phyloP scores from a whole-genome alignment of 2,329 filamentous ascomycete species.

The Aspergillus ustus region DNA sequence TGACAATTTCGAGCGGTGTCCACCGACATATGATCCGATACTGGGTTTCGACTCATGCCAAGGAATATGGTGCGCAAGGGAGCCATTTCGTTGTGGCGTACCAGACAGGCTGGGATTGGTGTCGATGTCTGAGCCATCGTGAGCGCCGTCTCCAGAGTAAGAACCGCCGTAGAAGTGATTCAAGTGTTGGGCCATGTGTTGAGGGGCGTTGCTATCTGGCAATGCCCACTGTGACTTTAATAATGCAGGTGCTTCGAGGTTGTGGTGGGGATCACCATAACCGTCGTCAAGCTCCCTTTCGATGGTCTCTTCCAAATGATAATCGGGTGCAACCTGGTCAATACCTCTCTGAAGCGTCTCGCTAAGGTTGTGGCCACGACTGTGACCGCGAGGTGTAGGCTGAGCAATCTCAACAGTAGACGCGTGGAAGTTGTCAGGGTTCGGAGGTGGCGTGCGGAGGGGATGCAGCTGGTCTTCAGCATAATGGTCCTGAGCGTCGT shows the following conservation, averaged over 20 bases:
- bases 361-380: conserved; percentile 70
- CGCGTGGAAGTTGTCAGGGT: conserved; percentile 47
- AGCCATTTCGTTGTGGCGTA: conserved; percentile 55
- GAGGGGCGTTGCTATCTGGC: conserved; percentile 32
- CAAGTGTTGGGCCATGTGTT: conserved; percentile 33
- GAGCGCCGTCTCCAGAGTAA: conserved; percentile 35
- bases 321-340: conserved; percentile 68
- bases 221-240: conserved; percentile 45
- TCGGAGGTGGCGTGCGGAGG: conserved; percentile 36
- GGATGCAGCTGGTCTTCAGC: conserved; percentile 30
- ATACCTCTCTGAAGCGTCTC: conserved; percentile 81
- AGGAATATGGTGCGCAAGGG: conserved; percentile 33
- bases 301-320: conserved; percentile 79
- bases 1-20: conserved; percentile 71
- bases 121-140: conserved; percentile 69
- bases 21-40: conserved; percentile 44
- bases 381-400: conserved; percentile 63
- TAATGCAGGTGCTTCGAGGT: conserved; percentile 34
- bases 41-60: conserved; percentile 43
- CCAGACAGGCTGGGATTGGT: conserved; percentile 75
- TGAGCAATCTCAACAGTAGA: conserved; percentile 60
- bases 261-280: conserved; percentile 54
- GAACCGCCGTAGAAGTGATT: conserved; percentile 42
- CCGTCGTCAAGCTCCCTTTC: conserved; percentile 79
- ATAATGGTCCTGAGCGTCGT: conserved; percentile 34